Evolutionary conservation across 305 asterid genomes (phyloP), one percentile per base, ranked within the genome.

Genomic region (Fraxinus floribunda): DNA sequence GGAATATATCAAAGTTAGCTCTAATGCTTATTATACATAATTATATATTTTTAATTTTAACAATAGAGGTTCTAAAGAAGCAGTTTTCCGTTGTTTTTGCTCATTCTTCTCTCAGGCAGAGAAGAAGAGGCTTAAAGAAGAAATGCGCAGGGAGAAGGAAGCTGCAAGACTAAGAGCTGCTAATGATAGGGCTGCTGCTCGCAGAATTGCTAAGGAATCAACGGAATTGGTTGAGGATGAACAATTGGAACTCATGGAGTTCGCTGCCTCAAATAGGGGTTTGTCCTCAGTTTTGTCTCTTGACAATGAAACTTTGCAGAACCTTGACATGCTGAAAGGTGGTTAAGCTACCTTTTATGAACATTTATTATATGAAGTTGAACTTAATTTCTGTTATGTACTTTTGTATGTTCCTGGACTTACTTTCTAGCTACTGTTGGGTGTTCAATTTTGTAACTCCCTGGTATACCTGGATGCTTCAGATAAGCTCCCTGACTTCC

Each of bases 131-230:
- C 90, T 88, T 84, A 95, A 88, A 91, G 97, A 93, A 88, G 99
- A 94, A 89, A 87, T 89, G 91, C 95, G 97, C 62, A 90, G 86
- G 84, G 97, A 93, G 89, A 93, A 88, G 88, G 98, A 94, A 90
- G 97, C 97, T 76, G 95, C 95, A 20, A 90, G 93, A 86, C 93
- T 92, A 77, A 93, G 89, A 93, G 95, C 98, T 83, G 99, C 98
- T 86, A 91, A 88, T 78, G 87, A 89, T 80, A 93, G 96, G 87
- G 97, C 98, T 30, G 89, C 90, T 73, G 97, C 98, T 79, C 97
- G 98, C 49, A 89, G 90, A 87, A 87, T 92, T 78, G 99, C 97
- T 4, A 95, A 95, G 88, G 98, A 93, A 86, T 92, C 97, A 26
- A 81, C 83, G 72, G 98, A 95, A 80, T 85, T 95, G 86, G 85